phyloP scores from a whole-genome alignment of 164 flowering plant species.

The Malania oleifera region DNA sequence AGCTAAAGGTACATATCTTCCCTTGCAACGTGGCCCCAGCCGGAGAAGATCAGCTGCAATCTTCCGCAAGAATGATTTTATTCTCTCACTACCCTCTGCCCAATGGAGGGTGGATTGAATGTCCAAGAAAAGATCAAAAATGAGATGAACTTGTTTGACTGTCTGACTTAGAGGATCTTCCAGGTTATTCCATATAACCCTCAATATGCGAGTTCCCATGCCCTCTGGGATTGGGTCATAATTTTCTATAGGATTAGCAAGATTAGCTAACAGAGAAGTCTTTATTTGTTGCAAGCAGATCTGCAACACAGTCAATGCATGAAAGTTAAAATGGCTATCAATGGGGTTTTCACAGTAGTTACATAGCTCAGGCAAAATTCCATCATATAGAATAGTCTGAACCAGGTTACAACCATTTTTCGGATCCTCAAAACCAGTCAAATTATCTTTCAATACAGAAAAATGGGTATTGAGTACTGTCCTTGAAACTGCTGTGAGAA shows the following conservation, averaged over 20 bases:
- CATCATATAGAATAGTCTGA: slow-evolving; percentile 78
- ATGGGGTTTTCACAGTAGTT: slow-evolving; percentile 71
- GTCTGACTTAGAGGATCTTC: slow-evolving; percentile 98
- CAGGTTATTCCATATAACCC: slow-evolving; percentile 91
- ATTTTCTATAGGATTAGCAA: slow-evolving; percentile 21
- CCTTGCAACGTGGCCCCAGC: slow-evolving; percentile 90
- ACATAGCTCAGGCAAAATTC: slow-evolving; percentile 89
- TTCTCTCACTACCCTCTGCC: slow-evolving; percentile 41
- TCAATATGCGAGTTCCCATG: slow-evolving; percentile 59
- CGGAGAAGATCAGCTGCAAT: slow-evolving; percentile 71
- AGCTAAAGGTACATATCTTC: slow-evolving; percentile 90
- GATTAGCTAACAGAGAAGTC: slow-evolving; percentile 53
- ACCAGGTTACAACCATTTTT: slow-evolving; percentile 18
- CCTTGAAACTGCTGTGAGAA: slow-evolving; percentile 86
- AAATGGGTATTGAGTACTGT: slow-evolving; percentile 50
- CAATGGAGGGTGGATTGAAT: slow-evolving; percentile 49
- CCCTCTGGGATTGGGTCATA: slow-evolving; percentile 67
- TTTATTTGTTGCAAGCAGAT: slow-evolving; percentile 96
- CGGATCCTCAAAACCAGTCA: slow-evolving; percentile 14
- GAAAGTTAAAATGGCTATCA: slow-evolving; percentile 96
- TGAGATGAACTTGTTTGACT: slow-evolving; percentile 93
- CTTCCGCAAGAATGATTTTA: slow-evolving; percentile 39
- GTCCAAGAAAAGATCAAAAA: slow-evolving; percentile 84
- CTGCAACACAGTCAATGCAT: slow-evolving; percentile 88
- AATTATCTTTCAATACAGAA: slow-evolving; percentile 17